These are phyloP conservation scores for Aspergillus conjunctus DNA, from an alignment of 495 filamentous ascomycete species.

Conservation along the genomic window DNA sequence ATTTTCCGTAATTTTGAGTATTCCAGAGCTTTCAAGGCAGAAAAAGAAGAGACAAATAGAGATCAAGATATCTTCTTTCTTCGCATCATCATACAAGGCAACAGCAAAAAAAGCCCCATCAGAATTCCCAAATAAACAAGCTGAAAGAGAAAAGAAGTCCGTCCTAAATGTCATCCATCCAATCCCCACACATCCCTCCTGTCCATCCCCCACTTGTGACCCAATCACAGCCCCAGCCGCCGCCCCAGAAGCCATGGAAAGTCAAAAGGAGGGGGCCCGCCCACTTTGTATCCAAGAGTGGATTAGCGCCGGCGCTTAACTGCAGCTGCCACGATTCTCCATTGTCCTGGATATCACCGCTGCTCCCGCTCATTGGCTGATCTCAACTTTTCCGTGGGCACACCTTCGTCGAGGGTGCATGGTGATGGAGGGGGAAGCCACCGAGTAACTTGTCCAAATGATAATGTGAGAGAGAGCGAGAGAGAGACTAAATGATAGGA, in stretches of 20 bases:
- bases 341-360: conserved; percentile 17
- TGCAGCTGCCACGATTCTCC: conserved; percentile 26
- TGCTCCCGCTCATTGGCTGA: conserved; percentile 17
- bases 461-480: background rate
- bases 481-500: background rate
- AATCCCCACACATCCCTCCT: conserved; percentile 17
- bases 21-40: too few species aligned
- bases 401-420: conserved; percentile 3
- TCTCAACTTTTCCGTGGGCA: conserved; percentile 5
- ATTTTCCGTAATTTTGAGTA: too few species aligned
- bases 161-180: conserved; percentile 9
- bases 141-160: conserved; percentile 2
- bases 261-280: conserved; percentile 10
- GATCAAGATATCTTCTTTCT: too few species aligned
- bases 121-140: background rate
- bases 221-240: conserved; percentile 11
- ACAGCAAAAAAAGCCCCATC: too few species aligned
- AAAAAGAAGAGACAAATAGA: too few species aligned
- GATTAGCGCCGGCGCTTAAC: conserved; percentile 32
- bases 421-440: conserved; percentile 9
- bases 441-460: too few species aligned
- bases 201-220: conserved; percentile 1
- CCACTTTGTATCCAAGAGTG: background rate
- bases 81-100: too few species aligned
- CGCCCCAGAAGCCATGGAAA: conserved; percentile 4